Conservation (phyloP, 164 flowering plant genomes). For the Houttuynia cordata region DNA sequence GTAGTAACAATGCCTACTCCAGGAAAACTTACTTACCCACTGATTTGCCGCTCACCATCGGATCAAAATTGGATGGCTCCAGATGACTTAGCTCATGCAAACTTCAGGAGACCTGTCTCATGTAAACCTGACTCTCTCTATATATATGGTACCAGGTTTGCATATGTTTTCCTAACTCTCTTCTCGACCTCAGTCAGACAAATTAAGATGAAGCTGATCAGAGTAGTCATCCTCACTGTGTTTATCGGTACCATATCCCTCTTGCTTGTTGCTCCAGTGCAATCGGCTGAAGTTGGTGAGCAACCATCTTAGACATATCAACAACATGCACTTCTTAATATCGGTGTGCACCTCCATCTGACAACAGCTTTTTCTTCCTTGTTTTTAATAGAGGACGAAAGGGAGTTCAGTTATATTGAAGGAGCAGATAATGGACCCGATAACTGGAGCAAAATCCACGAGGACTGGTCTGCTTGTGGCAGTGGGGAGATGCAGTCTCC, state of each 20-base stretch:
- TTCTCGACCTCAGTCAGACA: not conserved
- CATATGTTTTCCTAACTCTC: too few species aligned
- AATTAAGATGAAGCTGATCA: not conserved
- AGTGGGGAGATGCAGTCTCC: constrained; percentile 25
- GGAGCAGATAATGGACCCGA: constrained; percentile 19
- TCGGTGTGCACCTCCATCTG: too few species aligned
- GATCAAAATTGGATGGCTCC: not conserved
- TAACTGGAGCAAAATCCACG: constrained; percentile 21
- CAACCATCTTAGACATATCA: not conserved
- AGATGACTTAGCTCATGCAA: too few species aligned
- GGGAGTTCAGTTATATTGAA: constrained; percentile 17
- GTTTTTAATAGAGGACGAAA: constrained; percentile 17
- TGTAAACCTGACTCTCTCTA: too few species aligned
- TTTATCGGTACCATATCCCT: not conserved
- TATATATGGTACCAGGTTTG: not conserved
- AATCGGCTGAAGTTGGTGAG: constrained; percentile 6
- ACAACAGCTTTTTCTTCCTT: too few species aligned
- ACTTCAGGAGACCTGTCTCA: too few species aligned
- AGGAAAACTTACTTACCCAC: too few species aligned
- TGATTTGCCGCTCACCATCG: too few species aligned
- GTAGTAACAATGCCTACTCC: too few species aligned
- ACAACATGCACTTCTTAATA: too few species aligned
- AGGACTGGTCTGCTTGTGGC: constrained; percentile 20
- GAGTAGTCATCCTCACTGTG: not conserved
- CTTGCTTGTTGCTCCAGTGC: not conserved